Base-by-base conservation (phyloP, 2,329 filamentous ascomycete species). In the Sarocladium oryzae region DNA sequence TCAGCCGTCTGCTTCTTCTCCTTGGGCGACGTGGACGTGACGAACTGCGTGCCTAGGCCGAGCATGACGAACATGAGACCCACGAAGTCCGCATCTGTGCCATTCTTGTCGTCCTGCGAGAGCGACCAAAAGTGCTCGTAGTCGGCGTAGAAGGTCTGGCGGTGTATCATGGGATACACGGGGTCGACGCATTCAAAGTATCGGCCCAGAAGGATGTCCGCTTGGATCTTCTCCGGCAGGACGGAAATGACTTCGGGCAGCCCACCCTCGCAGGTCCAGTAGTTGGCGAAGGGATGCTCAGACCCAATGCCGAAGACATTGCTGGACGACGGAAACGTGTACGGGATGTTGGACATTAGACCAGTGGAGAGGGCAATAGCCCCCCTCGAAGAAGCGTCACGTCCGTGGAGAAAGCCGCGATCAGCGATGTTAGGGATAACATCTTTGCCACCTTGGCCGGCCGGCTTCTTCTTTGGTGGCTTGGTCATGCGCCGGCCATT, bases 241-340 rank as follows among this genome's bases (percentile, higher is more conserved):
- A 90, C 85, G 1, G 79, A 82, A 38, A 90, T 82, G 6, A 90
- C 86, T 66, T 92, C 88, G 8, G 81, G 74, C 16, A 92, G 69
- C 0, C 86, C 87, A 45, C 88, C 87, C 54, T 84, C 79, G 60
- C 84, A 88, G 2, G 86, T 91, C 88, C 88, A 92, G 66, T 91
- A 91, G 62, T 91, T 91, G 60, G 85, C 83, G 62, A 90, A 90
- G 0, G 86, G 86, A 61, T 89, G 86, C 61, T 89, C 85, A 1
- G 84, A 83, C 13, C 85, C 86, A 56, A 89, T 82, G n/a, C 87
- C 87, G 62, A 91, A 91, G 51, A 90, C 85, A 56, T 88, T 89
- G 51, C 84, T 88, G 1, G 84, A 83, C 6, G 82, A 82, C 9
- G 84, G 80, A 37, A 80, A 75, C 0, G 86, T 86, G 61, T 86